Percentiles rank a stretch among this genome's conserved stretches.
phyloP scores from a whole-genome alignment of 2,329 filamentous ascomycete species.

The Atkinsonella hypoxylon region DNA sequence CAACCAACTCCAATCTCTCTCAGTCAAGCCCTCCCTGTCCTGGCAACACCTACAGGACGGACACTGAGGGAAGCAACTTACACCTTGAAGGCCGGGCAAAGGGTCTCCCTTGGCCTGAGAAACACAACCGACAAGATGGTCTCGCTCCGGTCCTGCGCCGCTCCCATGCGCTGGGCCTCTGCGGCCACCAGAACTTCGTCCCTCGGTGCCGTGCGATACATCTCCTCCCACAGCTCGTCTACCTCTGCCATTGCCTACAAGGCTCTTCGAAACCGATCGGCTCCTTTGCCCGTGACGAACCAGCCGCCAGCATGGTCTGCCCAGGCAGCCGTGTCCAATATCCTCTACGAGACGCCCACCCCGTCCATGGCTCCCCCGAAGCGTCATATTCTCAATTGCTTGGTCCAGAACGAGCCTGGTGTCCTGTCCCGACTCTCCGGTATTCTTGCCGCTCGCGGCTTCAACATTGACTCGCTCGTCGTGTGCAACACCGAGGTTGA shows the following conservation, averaged over 20 bases:
- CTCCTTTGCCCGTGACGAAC: constrained; percentile 69
- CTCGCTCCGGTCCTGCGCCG: constrained; percentile 30
- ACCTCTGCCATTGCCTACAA: constrained; percentile 96
- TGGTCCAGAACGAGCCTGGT: constrained; percentile 97
- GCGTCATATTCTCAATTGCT: constrained; percentile 92
- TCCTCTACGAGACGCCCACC: constrained; percentile 93
- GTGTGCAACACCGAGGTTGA: constrained; percentile 97
- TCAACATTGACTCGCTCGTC: constrained; percentile 98
- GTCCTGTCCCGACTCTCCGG: constrained; percentile 93
- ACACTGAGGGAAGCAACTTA: neutral
- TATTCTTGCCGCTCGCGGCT: constrained; percentile 87
- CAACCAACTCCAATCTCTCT: neutral
- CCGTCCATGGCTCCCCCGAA: constrained; percentile 76
- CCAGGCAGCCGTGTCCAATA: constrained; percentile 90
- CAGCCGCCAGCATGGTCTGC: constrained; percentile 73
- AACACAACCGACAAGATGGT: constrained; percentile 25
- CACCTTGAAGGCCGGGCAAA: neutral
- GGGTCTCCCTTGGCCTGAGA: neutral
- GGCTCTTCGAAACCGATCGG: constrained; percentile 81
- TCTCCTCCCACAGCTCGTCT: constrained; percentile 49
- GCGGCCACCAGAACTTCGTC: constrained; percentile 16
- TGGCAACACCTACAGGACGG: neutral
- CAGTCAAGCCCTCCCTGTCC: neutral
- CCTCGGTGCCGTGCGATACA: constrained; percentile 22
- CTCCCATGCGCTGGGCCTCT: constrained; percentile 25